A percentile compares a stretch with the other conserved stretches of the same genome.
Conservation (phyloP, 768 basidiomycete genomes). For the Vishniacozyma victoriae region DNA sequence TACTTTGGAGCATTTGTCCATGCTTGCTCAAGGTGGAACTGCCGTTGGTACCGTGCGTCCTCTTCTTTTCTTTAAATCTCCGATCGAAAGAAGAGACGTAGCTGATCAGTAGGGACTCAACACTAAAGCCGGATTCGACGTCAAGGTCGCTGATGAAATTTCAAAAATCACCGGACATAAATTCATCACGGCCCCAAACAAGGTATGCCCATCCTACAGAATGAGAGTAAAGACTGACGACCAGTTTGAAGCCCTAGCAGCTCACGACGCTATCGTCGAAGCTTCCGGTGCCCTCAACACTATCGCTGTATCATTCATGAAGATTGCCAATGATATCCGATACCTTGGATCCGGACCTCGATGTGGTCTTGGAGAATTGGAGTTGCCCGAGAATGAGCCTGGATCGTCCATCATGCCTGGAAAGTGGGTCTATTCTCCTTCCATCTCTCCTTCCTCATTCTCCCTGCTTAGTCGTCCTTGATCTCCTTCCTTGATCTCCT, state of each 20-base stretch:
- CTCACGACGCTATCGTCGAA: constrained; percentile 98
- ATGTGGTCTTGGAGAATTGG: constrained; percentile 91
- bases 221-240: neutral
- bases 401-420: constrained; percentile 99
- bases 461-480: neutral
- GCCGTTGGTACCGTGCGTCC: constrained; percentile 87
- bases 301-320: constrained; percentile 94
- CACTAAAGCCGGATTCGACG: constrained; percentile 93
- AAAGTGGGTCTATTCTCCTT: constrained; percentile 51
- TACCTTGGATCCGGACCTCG: constrained; percentile 96
- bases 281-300: constrained; percentile 94
- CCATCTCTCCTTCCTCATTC: neutral
- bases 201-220: constrained; percentile 52
- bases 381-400: constrained; percentile 95
- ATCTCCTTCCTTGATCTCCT: neutral
- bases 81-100: too few relatives aligned
- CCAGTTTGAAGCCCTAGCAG: constrained; percentile 93
- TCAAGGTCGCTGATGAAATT: constrained; percentile 85
- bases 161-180: constrained; percentile 81
- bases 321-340: constrained; percentile 98
- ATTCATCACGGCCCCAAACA: constrained; percentile 97
- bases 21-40: constrained; percentile 94
- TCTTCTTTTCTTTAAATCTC: neutral
- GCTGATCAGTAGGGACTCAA: constrained; percentile 69
- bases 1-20: constrained; percentile 75